Evolutionary conservation across 345 rosid genomes (phyloP).

Genomic region (Camelina laxa): DNA sequence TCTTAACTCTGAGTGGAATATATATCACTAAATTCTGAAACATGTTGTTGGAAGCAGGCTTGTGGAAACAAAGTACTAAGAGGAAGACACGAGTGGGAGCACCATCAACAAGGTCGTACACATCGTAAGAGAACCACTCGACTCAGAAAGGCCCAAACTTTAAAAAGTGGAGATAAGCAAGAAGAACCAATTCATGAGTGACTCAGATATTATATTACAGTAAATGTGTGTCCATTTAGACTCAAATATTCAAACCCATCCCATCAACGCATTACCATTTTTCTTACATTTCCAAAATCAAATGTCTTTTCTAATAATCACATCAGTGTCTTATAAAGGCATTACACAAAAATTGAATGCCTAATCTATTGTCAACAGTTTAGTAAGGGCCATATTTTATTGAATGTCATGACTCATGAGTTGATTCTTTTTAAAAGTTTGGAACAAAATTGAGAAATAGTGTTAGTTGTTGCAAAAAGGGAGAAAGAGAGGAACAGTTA

Average conservation of each 20-base stretch:
- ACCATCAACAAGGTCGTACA: slow-evolving; percentile 76
- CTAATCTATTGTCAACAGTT: not conserved
- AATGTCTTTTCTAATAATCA: not conserved
- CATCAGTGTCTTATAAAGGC: not conserved
- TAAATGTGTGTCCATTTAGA: not conserved
- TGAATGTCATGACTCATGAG: no score
- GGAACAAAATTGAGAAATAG: slow-evolving; percentile 1
- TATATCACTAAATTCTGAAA: not conserved
- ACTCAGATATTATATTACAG: not conserved
- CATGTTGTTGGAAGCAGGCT: slow-evolving; percentile 53
- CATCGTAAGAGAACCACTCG: slow-evolving; percentile 74
- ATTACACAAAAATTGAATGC: not conserved
- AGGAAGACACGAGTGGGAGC: slow-evolving; percentile 96
- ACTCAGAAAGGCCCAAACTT: slow-evolving; percentile 49
- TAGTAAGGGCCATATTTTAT: not conserved
- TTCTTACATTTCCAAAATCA: not conserved
- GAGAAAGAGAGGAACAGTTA: slow-evolving; percentile 17
- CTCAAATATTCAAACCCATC: not conserved
- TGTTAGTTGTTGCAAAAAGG: slow-evolving; percentile 8
- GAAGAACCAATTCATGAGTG: slow-evolving; percentile 17
- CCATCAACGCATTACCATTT: not conserved
- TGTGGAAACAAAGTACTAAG: slow-evolving; percentile 87
- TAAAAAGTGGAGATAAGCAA: slow-evolving; percentile 32
- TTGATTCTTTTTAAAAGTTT: no score
- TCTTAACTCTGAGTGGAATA: not conserved